These are phyloP conservation scores for Arthroderma sp. DNA, from an alignment of 2,329 filamentous ascomycete species.

Conservation along the genomic window DNA sequence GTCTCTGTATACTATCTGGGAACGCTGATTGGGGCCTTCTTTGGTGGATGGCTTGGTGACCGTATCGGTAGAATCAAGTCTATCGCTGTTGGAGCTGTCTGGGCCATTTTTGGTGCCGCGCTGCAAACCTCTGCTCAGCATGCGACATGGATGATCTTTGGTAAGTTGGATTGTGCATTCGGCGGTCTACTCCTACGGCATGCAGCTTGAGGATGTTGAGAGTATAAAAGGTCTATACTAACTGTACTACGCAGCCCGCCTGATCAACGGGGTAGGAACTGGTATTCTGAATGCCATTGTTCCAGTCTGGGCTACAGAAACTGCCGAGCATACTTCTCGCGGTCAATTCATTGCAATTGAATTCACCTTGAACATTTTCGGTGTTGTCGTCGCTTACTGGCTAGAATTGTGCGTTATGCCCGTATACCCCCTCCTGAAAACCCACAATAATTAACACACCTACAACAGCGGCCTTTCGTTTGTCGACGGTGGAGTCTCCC, in stretches of 20 bases:
- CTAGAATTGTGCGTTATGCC: conserved; percentile 32
- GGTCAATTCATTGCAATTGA: conserved; percentile 59
- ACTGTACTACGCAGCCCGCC: conserved; percentile 31
- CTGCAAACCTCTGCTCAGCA: conserved; percentile 56
- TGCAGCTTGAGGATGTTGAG: not conserved
- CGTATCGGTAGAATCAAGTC: conserved; percentile 49
- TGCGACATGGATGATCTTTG: conserved; percentile 56
- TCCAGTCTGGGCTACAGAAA: conserved; percentile 60
- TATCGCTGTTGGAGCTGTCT: conserved; percentile 46
- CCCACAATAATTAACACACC: conserved; percentile 4
- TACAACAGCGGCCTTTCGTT: conserved; percentile 42
- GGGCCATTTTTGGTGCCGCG: conserved; percentile 47
- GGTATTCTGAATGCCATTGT: conserved; percentile 58
- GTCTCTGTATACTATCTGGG: conserved; percentile 46
- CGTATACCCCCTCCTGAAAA: conserved; percentile 5
- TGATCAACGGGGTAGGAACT: conserved; percentile 53
- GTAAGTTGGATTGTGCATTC: conserved; percentile 23
- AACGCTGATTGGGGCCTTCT: conserved; percentile 49
- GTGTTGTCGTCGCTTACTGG: conserved; percentile 53
- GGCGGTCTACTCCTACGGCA: not conserved
- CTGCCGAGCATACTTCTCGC: conserved; percentile 52
- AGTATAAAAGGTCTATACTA: not conserved
- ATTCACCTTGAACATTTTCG: conserved; percentile 61
- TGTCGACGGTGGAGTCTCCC: conserved; percentile 43
- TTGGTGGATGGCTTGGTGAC: conserved; percentile 53